Evolutionary conservation across 2,329 filamentous ascomycete genomes (phyloP), one percentile per base, ranked within the genome.

Genomic region (Aphanoascus verrucosus): DNA sequence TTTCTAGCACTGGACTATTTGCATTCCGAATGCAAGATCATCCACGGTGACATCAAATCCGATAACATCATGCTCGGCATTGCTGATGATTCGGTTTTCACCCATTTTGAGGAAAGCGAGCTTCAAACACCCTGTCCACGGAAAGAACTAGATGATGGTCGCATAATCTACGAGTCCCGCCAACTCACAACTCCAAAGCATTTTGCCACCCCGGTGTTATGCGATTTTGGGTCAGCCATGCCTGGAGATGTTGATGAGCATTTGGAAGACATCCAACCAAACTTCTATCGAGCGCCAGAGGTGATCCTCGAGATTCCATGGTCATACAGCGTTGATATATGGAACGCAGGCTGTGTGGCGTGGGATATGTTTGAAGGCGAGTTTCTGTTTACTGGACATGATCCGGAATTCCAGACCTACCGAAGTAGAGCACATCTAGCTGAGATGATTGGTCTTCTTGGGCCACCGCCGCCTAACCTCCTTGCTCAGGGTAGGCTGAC

Each of bases 341-440:
- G 76, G 76, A 77, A 75, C 53, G 66, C 69, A 2, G 75, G 74
- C 7, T 55, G 54, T 41, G 47, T 55, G 54, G 54, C 34, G 31
- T 79, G 74, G 76, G 65, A 77, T 48, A 42, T 78, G 1, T 77
- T 71, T 52, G 70, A 79, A 64, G 71, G 73, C 2, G 63, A 58
- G 0, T 69, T 67, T 20, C 61, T 79, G 23, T 79, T 77, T 55
- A 65, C 64, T 2, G 66, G 71, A 41, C 40, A 66, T 0, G 72
- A 75, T 48, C 65, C 68, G 0, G 67, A 72, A 57, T 55, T 60
- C 40, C 46, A 70, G 11, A 63, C 32, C 0, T 77, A 77, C 45
- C 61, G 69, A 8, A 73, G 69, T 51, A 65, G 72, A 50, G 72
- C 72, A 0, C 74, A 76, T 59, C 69, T 78, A 17, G 73, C 74